Evolutionary conservation across 2,329 filamentous ascomycete genomes (phyloP).

Genomic region (Sclerotinia spermophila): DNA sequence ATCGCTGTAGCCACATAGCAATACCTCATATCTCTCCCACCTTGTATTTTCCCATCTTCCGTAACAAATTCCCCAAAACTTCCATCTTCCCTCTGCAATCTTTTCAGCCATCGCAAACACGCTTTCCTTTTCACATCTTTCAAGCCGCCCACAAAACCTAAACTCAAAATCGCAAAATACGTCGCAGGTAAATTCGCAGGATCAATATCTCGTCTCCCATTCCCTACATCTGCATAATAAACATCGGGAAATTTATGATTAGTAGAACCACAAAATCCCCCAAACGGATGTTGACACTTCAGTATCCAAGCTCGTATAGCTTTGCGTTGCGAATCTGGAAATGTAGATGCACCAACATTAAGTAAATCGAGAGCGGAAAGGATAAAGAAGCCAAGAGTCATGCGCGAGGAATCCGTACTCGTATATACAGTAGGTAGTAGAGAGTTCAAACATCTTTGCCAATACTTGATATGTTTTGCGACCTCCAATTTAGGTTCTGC

Average conservation of each 20-base stretch:
- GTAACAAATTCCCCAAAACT: conserved; percentile 84
- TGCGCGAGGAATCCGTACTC: conserved; percentile 82
- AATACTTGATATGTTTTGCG: conserved; percentile 80
- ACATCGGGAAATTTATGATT: conserved; percentile 50
- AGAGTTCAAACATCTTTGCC: conserved; percentile 80
- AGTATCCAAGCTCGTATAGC: conserved; percentile 74
- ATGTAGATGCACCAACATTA: conserved; percentile 53
- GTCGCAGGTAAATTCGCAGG: conserved; percentile 84
- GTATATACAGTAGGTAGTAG: conserved; percentile 81
- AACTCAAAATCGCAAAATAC: conserved; percentile 76
- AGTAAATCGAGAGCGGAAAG: conserved; percentile 82
- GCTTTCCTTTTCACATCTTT: conserved; percentile 62
- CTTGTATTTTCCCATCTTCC: conserved; percentile 56
- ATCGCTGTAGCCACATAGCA: conserved; percentile 81
- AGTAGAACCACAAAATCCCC: conserved; percentile 86
- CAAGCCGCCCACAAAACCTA: conserved; percentile 61
- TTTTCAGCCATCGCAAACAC: conserved; percentile 70
- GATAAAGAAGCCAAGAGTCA: conserved; percentile 87
- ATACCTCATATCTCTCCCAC: conserved; percentile 80
- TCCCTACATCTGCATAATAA: conserved; percentile 37
- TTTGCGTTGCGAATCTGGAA: conserved; percentile 47
- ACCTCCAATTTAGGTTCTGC: conserved; percentile 48
- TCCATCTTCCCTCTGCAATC: conserved; percentile 76
- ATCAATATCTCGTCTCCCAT: conserved; percentile 58
- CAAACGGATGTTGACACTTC: conserved; percentile 75